phyloP scores from a whole-genome alignment of 768 basidiomycete species.

The Amanita phalloides region DNA sequence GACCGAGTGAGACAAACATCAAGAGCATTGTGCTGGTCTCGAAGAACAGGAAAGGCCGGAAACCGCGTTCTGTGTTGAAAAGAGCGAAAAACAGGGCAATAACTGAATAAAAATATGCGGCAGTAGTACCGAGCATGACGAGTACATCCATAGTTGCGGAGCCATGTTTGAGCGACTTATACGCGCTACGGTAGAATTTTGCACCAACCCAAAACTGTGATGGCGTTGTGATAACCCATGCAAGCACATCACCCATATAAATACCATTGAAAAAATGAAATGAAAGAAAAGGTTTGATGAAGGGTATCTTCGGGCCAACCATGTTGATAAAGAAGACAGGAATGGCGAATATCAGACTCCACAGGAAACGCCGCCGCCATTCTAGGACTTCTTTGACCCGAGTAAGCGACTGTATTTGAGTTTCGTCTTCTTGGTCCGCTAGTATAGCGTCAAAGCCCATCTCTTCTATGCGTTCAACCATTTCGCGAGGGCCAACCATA shows the following conservation, averaged over 20 bases:
- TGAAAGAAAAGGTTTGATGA: conserved; percentile 41
- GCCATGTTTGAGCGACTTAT: conserved; percentile 82
- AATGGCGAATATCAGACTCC: conserved; percentile 68
- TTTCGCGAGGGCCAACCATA: conserved; percentile 69
- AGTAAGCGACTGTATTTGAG: conserved; percentile 78
- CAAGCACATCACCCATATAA: conserved; percentile 73
- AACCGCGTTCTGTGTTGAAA: conserved; percentile 53
- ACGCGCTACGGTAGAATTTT: conserved; percentile 84
- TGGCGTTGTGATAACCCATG: conserved; percentile 73
- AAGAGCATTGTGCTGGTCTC: conserved; percentile 99
- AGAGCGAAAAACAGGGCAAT: conserved; percentile 54
- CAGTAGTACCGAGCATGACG: conserved; percentile 88
- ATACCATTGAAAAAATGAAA: conserved; percentile 51
- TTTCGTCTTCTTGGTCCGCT: conserved; percentile 67
- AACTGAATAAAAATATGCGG: conserved; percentile 88
- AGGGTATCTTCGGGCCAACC: conserved; percentile 62
- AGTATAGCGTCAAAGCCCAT: conserved; percentile 89
- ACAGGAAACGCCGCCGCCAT: conserved; percentile 73
- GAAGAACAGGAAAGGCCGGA: conserved; percentile 85
- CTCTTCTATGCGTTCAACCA: conserved; percentile 81
- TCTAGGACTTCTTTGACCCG: conserved; percentile 87
- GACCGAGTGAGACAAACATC: conserved; percentile 92
- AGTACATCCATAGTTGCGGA: conserved; percentile 98
- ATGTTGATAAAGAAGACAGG: conserved; percentile 94
- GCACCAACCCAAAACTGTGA: conserved; percentile 88